A percentile compares a stretch with the other conserved stretches of the same genome.
These are phyloP conservation scores for Agrocybe chaxingu DNA, from an alignment of 768 basidiomycete genomes.

Conservation along the genomic window DNA sequence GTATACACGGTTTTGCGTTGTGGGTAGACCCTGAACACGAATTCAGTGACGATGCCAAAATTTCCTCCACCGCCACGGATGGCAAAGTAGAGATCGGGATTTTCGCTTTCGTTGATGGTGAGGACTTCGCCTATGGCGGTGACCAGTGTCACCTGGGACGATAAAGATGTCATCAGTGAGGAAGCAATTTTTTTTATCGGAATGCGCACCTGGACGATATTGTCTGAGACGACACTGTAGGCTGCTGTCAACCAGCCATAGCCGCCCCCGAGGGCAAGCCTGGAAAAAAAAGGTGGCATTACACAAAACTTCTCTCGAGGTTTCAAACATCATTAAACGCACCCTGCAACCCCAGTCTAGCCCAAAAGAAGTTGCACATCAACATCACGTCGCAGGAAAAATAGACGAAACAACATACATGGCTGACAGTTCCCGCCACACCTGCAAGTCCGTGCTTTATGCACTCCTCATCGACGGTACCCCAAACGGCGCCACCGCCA, in stretches of 20 bases:
- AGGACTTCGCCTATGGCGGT: constrained; percentile 36
- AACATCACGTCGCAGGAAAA: not conserved
- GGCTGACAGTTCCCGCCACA: constrained; percentile 42
- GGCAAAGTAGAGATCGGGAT: constrained; percentile 46
- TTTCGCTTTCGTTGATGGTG: constrained; percentile 30
- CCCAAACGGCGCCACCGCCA: constrained; percentile 45
- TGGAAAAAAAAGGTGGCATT: constrained; percentile 11
- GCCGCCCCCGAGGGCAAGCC: constrained; percentile 50
- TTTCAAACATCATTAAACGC: constrained; percentile 2
- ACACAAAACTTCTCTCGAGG: not conserved
- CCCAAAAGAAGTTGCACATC: not conserved
- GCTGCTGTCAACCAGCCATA: constrained; percentile 44
- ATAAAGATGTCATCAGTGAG: not conserved
- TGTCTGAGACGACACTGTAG: constrained; percentile 44
- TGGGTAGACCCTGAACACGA: constrained; percentile 41
- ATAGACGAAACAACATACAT: constrained; percentile 27
- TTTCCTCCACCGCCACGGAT: constrained; percentile 49
- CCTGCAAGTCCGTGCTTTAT: constrained; percentile 41
- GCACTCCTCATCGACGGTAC: constrained; percentile 36
- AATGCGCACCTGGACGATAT: constrained; percentile 29
- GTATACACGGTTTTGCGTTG: constrained; percentile 44
- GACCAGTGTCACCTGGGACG: constrained; percentile 36
- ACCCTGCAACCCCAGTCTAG: constrained; percentile 49
- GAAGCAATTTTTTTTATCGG: no score
- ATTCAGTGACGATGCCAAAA: constrained; percentile 52